Percentiles rank a stretch among this genome's conserved stretches.
Conservation (phyloP, 108 stramenopile genomes). For the Mediolabrus comicus region DNA sequence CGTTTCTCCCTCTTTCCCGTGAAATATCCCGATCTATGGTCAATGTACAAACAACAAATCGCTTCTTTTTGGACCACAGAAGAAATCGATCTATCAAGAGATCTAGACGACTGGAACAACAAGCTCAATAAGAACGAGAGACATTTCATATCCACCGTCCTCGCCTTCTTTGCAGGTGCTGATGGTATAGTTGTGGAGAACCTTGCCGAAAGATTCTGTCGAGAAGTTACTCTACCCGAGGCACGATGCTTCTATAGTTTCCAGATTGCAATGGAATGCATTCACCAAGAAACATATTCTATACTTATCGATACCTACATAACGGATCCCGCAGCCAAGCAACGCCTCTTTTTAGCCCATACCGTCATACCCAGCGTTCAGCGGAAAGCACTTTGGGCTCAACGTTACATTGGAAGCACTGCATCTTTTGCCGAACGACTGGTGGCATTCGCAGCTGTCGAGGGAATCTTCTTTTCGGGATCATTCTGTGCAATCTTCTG, state of each 20-base stretch:
- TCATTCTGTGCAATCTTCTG: slow-evolving; percentile 92
- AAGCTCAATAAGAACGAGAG: slow-evolving; percentile 80
- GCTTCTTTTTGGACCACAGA: slow-evolving; percentile 99
- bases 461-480: slow-evolving; percentile 93
- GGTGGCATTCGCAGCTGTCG: slow-evolving; percentile 91
- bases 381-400: slow-evolving; percentile 86
- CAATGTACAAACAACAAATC: slow-evolving; percentile 97
- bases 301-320: slow-evolving; percentile 89
- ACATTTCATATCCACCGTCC: slow-evolving; percentile 84
- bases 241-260: slow-evolving; percentile 92
- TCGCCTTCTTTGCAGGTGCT: slow-evolving; percentile 87
- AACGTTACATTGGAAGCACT: slow-evolving; percentile 66
- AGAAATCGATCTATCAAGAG: slow-evolving; percentile 94
- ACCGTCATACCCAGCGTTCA: slow-evolving; percentile 76
- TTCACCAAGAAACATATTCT: slow-evolving; percentile 89
- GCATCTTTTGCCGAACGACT: slow-evolving; percentile 84
- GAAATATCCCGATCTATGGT: slow-evolving; percentile 88
- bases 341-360: slow-evolving; percentile 70
- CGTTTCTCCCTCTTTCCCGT: slow-evolving; percentile 93
- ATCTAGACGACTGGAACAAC: slow-evolving; percentile 89
- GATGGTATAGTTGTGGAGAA: slow-evolving; percentile 93
- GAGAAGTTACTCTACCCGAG: slow-evolving; percentile 86
- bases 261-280: slow-evolving; percentile 93
- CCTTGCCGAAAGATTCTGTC: slow-evolving; percentile 79
- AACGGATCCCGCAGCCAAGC: slow-evolving; percentile 62